phyloP scores from a whole-genome alignment of 306 rosid species.

The Prosopis cineraria region DNA sequence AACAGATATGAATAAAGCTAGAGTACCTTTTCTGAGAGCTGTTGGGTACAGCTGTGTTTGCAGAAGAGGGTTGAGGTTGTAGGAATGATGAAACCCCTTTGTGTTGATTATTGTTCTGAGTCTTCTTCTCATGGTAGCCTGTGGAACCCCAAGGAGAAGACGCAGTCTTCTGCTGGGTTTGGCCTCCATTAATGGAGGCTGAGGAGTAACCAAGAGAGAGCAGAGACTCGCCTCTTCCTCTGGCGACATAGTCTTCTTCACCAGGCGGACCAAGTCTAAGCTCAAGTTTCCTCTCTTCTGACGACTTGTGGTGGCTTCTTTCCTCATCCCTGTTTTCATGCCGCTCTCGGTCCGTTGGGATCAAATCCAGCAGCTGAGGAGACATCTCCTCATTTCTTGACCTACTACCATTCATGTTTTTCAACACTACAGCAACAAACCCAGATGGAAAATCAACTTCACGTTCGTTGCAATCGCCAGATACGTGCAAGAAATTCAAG shows the following conservation, averaged over 20 bases:
- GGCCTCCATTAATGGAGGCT: constrained; percentile 30
- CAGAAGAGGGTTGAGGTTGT: constrained; percentile 49
- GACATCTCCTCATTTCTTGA: constrained; percentile 44
- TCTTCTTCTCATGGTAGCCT: constrained; percentile 15
- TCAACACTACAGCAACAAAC: constrained; percentile 6
- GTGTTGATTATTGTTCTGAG: constrained; percentile 31
- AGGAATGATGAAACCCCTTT: constrained; percentile 52
- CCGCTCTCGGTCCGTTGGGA: constrained; percentile 58
- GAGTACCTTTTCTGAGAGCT: constrained; percentile 82
- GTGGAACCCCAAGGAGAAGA: constrained; percentile 47
- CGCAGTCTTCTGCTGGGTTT: constrained; percentile 35
- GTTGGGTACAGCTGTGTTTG: constrained; percentile 60
- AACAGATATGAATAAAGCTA: constrained; percentile 23
- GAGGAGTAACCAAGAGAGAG: constrained; percentile 52
- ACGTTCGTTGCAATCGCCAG: constrained; percentile 9
- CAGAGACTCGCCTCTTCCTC: constrained; percentile 50
- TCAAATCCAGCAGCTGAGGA: constrained; percentile 64
- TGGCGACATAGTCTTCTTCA: constrained; percentile 40
- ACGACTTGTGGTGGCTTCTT: constrained; percentile 45
- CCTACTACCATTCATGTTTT: constrained; percentile 46
- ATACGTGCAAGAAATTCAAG: background rate
- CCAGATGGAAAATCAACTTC: constrained; percentile 7
- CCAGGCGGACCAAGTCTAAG: constrained; percentile 95
- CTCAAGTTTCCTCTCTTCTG: constrained; percentile 75
- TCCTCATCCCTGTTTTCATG: constrained; percentile 33